phyloP scores from a whole-genome alignment of 1,284 basidiomycete species.

The Pterula multifida region DNA sequence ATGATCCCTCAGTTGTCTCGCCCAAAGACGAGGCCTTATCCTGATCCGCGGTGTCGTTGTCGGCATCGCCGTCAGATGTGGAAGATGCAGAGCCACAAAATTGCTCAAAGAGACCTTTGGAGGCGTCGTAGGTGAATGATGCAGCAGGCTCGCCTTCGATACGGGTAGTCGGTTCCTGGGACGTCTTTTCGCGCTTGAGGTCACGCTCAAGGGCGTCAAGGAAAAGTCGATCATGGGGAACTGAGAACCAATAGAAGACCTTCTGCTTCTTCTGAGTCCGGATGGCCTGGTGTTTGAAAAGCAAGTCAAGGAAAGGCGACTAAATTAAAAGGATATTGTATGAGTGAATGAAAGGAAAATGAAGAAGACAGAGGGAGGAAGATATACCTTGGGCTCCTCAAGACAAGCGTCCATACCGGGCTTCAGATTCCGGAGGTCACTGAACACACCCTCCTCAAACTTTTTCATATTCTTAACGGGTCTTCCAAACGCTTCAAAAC shows the following conservation, averaged over 20 bases:
- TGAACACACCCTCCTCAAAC: conserved; percentile 90
- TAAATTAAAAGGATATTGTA: conserved; percentile 24
- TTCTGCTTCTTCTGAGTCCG: conserved; percentile 95
- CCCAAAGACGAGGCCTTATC: conserved; percentile 4
- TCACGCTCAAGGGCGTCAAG: conserved; percentile 89
- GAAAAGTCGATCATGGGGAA: conserved; percentile 91
- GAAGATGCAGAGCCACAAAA: conserved; percentile 31
- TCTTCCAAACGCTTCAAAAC: conserved; percentile 81
- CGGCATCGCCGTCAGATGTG: neutral
- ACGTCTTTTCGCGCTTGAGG: conserved; percentile 85
- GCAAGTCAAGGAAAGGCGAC: conserved; percentile 84
- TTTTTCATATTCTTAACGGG: conserved; percentile 80
- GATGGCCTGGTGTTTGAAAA: conserved; percentile 93
- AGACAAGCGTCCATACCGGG: conserved; percentile 82
- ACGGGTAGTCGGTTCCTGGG: conserved; percentile 71
- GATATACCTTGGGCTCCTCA: conserved; percentile 80
- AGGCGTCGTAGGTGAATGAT: conserved; percentile 77
- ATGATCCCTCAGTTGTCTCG: conserved; percentile 15
- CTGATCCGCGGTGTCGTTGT: neutral
- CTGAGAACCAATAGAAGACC: conserved; percentile 85
- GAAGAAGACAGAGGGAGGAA: neutral
- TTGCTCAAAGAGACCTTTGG: conserved; percentile 78
- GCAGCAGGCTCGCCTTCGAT: conserved; percentile 71
- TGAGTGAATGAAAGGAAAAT: conserved; percentile 7
- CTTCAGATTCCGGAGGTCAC: conserved; percentile 83